These are phyloP conservation scores for Nigrospora sphaerica DNA, from an alignment of 2,329 filamentous ascomycete species.

Conservation along the genomic window DNA sequence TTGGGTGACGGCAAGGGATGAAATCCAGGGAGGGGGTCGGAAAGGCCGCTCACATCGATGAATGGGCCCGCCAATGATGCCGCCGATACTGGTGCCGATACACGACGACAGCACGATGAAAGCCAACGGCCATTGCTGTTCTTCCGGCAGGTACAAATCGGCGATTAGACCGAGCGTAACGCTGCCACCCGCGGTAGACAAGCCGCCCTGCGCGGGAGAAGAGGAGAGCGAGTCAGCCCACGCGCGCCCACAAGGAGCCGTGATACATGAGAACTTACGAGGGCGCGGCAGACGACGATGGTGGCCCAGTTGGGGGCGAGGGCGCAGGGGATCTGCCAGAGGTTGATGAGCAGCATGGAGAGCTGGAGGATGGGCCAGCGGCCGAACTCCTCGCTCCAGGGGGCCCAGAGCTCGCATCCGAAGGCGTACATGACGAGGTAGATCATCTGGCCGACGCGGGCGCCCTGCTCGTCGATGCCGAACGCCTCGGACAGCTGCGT, in stretches of 20 bases:
- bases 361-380: constrained; percentile 40
- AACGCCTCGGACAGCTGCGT: constrained; percentile 30
- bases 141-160: constrained; percentile 49
- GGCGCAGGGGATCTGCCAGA: constrained; percentile 39
- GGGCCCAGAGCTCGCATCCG: constrained; percentile 46
- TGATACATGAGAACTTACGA: not conserved
- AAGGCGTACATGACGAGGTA: constrained; percentile 42
- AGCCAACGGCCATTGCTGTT: constrained; percentile 50
- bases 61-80: constrained; percentile 42
- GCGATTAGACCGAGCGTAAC: constrained; percentile 56
- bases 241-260: not conserved
- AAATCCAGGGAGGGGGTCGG: not conserved
- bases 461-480: constrained; percentile 33
- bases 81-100: constrained; percentile 40
- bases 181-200: constrained; percentile 52
- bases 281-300: constrained; percentile 29
- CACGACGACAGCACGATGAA: constrained; percentile 49
- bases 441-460: constrained; percentile 33
- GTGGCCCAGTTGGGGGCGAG: constrained; percentile 31
- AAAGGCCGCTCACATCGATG: constrained; percentile 20
- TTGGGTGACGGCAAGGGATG: not conserved
- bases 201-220: constrained; percentile 32
- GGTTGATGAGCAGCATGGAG: constrained; percentile 39
- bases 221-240: not conserved
- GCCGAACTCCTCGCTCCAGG: constrained; percentile 44